Conservation (phyloP, 768 basidiomycete species). For the Termitomyces sp. region DNA sequence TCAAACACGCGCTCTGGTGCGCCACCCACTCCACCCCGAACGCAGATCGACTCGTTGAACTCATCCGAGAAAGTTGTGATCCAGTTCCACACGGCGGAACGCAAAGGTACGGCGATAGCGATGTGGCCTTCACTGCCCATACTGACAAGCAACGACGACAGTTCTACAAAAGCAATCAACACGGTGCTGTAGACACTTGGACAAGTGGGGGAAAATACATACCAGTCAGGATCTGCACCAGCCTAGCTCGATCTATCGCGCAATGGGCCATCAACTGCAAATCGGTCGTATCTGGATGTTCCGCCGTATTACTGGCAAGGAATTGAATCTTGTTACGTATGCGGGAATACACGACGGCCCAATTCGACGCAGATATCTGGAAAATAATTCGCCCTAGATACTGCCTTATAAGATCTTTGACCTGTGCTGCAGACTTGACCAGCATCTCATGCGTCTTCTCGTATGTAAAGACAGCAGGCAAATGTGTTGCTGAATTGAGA, state of each 20-base stretch:
- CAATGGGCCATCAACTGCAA: conserved; percentile 76
- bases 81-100: conserved; percentile 89
- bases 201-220: conserved; percentile 13
- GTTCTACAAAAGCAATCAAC: conserved; percentile 39
- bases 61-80: conserved; percentile 75
- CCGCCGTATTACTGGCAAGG: conserved; percentile 45
- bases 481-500: conserved; percentile 38
- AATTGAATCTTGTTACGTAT: conserved; percentile 67
- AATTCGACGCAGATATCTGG: conserved; percentile 85
- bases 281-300: conserved; percentile 64
- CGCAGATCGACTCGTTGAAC: conserved; percentile 67
- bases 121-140: conserved; percentile 74
- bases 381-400: conserved; percentile 80
- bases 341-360: conserved; percentile 70
- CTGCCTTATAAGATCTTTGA: conserved; percentile 63
- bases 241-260: conserved; percentile 63
- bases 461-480: conserved; percentile 41
- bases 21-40: conserved; percentile 68
- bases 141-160: conserved; percentile 79
- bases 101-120: conserved; percentile 68
- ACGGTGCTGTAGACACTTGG: background rate
- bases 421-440: conserved; percentile 47
- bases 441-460: conserved; percentile 64
- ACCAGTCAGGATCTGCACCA: conserved; percentile 73
- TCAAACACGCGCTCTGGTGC: conserved; percentile 88